Base-by-base conservation (phyloP, 805 yeast genomes). In the Myxozyma neglecta region DNA sequence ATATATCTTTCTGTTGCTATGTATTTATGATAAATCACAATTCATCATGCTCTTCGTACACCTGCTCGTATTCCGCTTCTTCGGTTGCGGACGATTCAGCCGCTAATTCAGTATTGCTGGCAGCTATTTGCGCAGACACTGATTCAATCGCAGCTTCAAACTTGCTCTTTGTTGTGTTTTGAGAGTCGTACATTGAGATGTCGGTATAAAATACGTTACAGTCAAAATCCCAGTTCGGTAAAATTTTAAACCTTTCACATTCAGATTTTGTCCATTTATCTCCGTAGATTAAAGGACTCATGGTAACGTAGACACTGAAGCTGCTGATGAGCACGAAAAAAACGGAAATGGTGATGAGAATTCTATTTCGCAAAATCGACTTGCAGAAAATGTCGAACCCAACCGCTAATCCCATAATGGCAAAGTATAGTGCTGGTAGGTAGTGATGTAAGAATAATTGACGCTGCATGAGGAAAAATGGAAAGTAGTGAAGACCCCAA, bases 381-480 rank as follows among this genome's bases (percentile, higher is more conserved):
- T 70, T 66, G 44, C 71, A 63, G 44, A 75, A 34, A 44, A 75
- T 70, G 65, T 79, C 79, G 69, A 76, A 71, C 44, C 64, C 70
- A 69, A 88, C 92, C n/a, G 88, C 89, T 55, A 90, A 77, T 1
- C 87, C 89, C 66, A 90, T 79, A 57, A 89, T 79, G 51, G 90
- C 94, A 75, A 94, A 94, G 77, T 90, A 94, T 56, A 90, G 82
- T 1, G 98, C 90, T 59, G 97, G 97, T 68, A 94, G 77, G 75
- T 93, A 93, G 76, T 92, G 98, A 73, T 92, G 97, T 74, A 92
- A 81, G 78, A 93, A 92, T 73, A 89, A 87, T 77, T 92, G 97
- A 78, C 97, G 87, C 64, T 84, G 82, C 97, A 93, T 92, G 70
- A 92, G 79, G 77, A 83, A 92, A 80, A 91, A 92, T 65, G 97